These are phyloP conservation scores for Coemansia reversa DNA, from an alignment of 192 early-diverging fungal genomes.

Conservation along the genomic window DNA sequence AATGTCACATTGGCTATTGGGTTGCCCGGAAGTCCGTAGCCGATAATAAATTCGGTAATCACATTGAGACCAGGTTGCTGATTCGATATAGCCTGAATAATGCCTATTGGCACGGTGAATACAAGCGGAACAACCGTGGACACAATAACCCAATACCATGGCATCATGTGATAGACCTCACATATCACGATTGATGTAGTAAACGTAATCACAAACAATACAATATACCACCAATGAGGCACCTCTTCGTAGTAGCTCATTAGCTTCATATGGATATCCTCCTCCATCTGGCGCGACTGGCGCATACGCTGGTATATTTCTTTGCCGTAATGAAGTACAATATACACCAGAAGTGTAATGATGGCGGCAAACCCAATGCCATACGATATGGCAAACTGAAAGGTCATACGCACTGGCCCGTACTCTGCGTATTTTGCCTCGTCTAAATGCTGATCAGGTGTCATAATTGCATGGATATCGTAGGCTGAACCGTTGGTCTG, in stretches of 20 bases:
- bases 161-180: slow-evolving; percentile 55
- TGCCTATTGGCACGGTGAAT: slow-evolving; percentile 78
- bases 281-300: slow-evolving; percentile 59
- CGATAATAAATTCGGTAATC: slow-evolving; percentile 82
- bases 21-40: slow-evolving; percentile 76
- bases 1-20: slow-evolving; percentile 82
- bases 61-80: slow-evolving; percentile 77
- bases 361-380: slow-evolving; percentile 67
- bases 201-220: slow-evolving; percentile 43
- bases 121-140: slow-evolving; percentile 60
- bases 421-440: slow-evolving; percentile 62
- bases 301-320: slow-evolving; percentile 64
- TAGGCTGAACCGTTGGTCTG: slow-evolving; percentile 59
- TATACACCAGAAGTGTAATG: slow-evolving; percentile 71
- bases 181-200: slow-evolving; percentile 38
- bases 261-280: slow-evolving; percentile 71
- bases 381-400: slow-evolving; percentile 72
- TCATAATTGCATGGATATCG: slow-evolving; percentile 61
- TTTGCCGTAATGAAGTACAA: slow-evolving; percentile 63
- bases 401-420: slow-evolving; percentile 68
- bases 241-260: slow-evolving; percentile 76
- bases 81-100: slow-evolving; percentile 78
- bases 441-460: slow-evolving; percentile 55
- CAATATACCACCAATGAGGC: slow-evolving; percentile 75
- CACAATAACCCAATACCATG: slow-evolving; percentile 73